Percentiles rank a stretch among this genome's conserved stretches.
Evolutionary conservation across 2,329 filamentous ascomycete species (phyloP).

Genomic region (Colletotrichum chlorophyti): DNA sequence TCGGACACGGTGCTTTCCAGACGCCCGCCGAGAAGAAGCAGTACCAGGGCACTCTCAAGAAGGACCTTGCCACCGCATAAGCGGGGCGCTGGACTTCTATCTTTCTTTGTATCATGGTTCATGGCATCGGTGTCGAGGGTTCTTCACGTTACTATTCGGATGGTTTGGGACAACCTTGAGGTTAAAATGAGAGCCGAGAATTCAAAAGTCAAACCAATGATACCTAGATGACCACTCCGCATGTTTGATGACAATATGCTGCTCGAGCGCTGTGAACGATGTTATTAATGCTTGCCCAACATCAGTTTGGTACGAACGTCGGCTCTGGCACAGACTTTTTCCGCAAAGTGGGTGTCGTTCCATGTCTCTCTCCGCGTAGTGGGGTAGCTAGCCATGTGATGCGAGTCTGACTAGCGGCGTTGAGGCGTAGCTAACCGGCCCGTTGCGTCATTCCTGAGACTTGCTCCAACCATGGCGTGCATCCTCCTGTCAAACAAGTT

Average conservation of each 20-base stretch:
- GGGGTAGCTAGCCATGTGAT: slow-evolving; percentile 15
- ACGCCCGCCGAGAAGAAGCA: slow-evolving; percentile 97
- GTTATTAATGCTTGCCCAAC: not conserved
- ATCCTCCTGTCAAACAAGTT: slow-evolving; percentile 4
- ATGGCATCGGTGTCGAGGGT: slow-evolving; percentile 64
- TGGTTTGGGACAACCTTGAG: slow-evolving; percentile 30
- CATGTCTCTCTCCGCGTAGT: not conserved
- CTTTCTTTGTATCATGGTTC: slow-evolving; percentile 53
- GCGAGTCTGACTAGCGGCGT: not conserved
- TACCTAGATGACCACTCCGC: slow-evolving; percentile 23
- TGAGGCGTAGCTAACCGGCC: slow-evolving; percentile 13
- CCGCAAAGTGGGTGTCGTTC: too few relatives aligned
- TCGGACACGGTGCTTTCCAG: slow-evolving; percentile 99
- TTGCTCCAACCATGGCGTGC: slow-evolving; percentile 16
- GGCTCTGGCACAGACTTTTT: not conserved
- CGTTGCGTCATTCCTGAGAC: slow-evolving; percentile 22
- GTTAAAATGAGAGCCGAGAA: slow-evolving; percentile 31
- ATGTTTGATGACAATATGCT: not conserved
- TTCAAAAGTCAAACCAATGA: slow-evolving; percentile 32
- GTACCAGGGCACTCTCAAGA: slow-evolving; percentile 99
- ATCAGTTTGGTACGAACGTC: too few relatives aligned
- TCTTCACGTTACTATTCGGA: slow-evolving; percentile 37
- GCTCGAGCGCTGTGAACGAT: not conserved
- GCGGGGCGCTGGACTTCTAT: slow-evolving; percentile 36
- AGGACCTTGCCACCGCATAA: slow-evolving; percentile 73